phyloP scores from a whole-genome alignment of 2,329 filamentous ascomycete genomes.

The Hortaea werneckii region DNA sequence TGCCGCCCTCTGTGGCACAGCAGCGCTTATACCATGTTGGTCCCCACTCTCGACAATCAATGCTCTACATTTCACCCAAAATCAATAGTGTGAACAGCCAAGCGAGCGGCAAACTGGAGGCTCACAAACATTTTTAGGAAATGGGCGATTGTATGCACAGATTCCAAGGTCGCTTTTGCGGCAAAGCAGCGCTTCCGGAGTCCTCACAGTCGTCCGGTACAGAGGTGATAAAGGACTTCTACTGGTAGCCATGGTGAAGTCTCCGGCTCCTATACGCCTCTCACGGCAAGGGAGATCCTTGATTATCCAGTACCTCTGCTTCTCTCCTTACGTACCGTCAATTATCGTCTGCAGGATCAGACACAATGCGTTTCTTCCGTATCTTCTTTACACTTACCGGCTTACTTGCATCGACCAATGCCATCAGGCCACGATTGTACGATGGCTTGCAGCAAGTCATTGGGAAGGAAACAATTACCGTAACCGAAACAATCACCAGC shows the following conservation, averaged over 20 bases:
- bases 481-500: background rate
- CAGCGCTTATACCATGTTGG: slow-evolving; percentile 7
- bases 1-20: slow-evolving; percentile 10
- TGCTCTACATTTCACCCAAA: background rate
- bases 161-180: background rate
- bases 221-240: background rate
- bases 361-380: background rate
- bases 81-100: too few relatives aligned
- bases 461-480: background rate
- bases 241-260: background rate
- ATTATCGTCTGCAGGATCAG: background rate
- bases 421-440: background rate
- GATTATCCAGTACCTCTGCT: background rate
- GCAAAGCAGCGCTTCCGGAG: slow-evolving; percentile 5
- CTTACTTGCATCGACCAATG: background rate
- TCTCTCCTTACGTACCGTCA: background rate
- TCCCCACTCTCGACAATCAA: background rate
- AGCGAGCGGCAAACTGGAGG: too few relatives aligned
- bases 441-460: slow-evolving; percentile 4
- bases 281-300: background rate
- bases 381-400: background rate
- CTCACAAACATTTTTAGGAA: background rate
- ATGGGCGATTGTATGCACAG: background rate
- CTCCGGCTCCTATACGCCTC: background rate
- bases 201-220: background rate